Evolutionary conservation across 768 basidiomycete genomes (phyloP).

Genomic region (Phlegmacium glaucopus): DNA sequence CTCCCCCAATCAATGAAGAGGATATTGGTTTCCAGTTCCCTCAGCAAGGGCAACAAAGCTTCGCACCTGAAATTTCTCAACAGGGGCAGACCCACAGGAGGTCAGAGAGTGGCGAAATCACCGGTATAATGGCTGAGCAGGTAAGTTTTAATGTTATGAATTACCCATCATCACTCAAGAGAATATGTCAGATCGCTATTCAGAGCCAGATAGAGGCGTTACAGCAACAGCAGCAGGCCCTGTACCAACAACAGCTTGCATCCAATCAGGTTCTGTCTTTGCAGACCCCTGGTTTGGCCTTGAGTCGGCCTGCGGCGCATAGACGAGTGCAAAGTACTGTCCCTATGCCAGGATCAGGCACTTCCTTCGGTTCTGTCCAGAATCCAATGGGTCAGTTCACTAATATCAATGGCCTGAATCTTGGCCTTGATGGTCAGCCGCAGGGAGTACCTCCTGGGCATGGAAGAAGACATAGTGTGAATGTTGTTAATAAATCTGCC

Average conservation of each 20-base stretch:
- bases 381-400: conserved; percentile 70
- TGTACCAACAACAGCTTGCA: conserved; percentile 88
- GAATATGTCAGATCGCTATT: conserved; percentile 62
- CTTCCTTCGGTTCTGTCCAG: conserved; percentile 43
- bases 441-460: conserved; percentile 77
- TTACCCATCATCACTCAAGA: not conserved
- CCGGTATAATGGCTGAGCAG: conserved; percentile 95
- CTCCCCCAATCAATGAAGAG: conserved; percentile 77
- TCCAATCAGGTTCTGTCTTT: conserved; percentile 82
- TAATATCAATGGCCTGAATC: conserved; percentile 43
- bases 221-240: conserved; percentile 86
- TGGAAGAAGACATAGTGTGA: conserved; percentile 87
- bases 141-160: conserved; percentile 44
- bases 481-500: conserved; percentile 76
- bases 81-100: conserved; percentile 47
- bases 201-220: conserved; percentile 89
- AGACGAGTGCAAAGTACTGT: conserved; percentile 86
- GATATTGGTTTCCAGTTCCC: conserved; percentile 83
- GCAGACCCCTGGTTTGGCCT: conserved; percentile 72
- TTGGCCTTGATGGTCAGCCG: conserved; percentile 63
- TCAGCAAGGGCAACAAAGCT: conserved; percentile 59
- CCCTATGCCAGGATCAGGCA: conserved; percentile 51
- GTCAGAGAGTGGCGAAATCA: conserved; percentile 71
- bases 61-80: conserved; percentile 26
- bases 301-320: conserved; percentile 55